phyloP scores from a whole-genome alignment of 305 asterid species.

The Fraxinus latifolia region DNA sequence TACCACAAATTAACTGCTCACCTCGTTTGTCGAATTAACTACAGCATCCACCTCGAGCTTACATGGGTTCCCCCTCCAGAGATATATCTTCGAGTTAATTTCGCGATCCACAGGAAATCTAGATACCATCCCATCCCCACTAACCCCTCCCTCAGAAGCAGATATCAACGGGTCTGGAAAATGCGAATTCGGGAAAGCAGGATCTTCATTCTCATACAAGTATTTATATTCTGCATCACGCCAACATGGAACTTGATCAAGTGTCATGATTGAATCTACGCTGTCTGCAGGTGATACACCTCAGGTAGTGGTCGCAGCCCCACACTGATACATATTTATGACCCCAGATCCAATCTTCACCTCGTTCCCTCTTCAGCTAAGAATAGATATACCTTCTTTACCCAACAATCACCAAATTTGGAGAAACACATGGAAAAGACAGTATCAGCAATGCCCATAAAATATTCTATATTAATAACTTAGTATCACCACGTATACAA shows the following conservation, averaged over 20 bases:
- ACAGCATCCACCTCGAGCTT: conserved; percentile 94
- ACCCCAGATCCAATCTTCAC: conserved; percentile 30
- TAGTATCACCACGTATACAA: background rate
- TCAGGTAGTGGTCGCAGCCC: conserved; percentile 51
- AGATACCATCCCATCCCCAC: conserved; percentile 60
- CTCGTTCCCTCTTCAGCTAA: conserved; percentile 23
- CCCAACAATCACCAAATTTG: conserved; percentile 27
- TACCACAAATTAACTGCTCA: conserved; percentile 24
- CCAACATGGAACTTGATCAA: conserved; percentile 85
- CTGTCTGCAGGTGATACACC: conserved; percentile 71
- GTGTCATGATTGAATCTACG: conserved; percentile 65
- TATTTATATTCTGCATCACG: conserved; percentile 63
- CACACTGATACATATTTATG: conserved; percentile 52
- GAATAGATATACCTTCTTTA: conserved; percentile 22
- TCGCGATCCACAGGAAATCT: conserved; percentile 74
- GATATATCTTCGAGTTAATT: conserved; percentile 71
- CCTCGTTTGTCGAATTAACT: conserved; percentile 94
- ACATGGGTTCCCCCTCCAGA: conserved; percentile 95
- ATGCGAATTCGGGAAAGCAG: conserved; percentile 44
- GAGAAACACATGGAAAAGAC: conserved; percentile 20
- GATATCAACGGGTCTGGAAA: conserved; percentile 76
- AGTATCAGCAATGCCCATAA: conserved; percentile 21
- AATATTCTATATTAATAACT: background rate
- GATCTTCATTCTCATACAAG: conserved; percentile 66
- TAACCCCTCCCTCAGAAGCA: conserved; percentile 56